Base-by-base conservation (phyloP, 805 yeast species). In the Komagataella kurtzmanii region DNA sequence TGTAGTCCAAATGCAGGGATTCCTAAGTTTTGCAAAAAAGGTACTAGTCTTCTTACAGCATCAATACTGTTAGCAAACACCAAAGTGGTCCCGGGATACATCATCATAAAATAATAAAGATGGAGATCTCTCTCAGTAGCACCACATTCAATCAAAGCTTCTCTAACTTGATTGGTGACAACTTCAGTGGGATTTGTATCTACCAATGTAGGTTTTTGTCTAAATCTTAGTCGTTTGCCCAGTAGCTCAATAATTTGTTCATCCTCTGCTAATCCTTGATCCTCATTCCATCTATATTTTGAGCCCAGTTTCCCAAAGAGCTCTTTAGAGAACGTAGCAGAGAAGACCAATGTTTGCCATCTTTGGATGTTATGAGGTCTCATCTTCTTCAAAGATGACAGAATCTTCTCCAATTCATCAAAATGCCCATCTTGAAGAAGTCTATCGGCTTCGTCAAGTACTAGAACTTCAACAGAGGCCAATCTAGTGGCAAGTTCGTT, bases 41-140 rank as follows among this genome's bases (percentile, higher is more conserved):
- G 91, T 8, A 81, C 84, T 40, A 93, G 65, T 56, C 97, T 79
- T 64, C 89, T 88, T 49, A 91, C 98, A 0, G 96, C 81, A 60
- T 91, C 97, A 60, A 93, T 90, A n/a, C 95, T 82, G 67, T 93
- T 93, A 56, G 96, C 90, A 64, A 93, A 93, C 3, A 91, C 91
- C 50, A 93, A 73, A 0, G 97, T 85, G 17, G 88, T 76, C 2
- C 97, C 98, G 1, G 96, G 91, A 61, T 85, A 93, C 73, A 86
- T 76, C 54, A 85, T 68, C 30, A 89, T 62, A 66, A 93, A 91
- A 66, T 93, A 93, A 68, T 93, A 93, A 17, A 89, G 70, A 70
- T 83, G 88, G 54, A 91, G 73, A 63, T 93, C 99, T 68, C 97
- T 80, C 61, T 91, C 97, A 50, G 80, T 74, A 12, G 95, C 81